Conservation (phyloP, 768 basidiomycete species). For the Mycena belliarum region DNA sequence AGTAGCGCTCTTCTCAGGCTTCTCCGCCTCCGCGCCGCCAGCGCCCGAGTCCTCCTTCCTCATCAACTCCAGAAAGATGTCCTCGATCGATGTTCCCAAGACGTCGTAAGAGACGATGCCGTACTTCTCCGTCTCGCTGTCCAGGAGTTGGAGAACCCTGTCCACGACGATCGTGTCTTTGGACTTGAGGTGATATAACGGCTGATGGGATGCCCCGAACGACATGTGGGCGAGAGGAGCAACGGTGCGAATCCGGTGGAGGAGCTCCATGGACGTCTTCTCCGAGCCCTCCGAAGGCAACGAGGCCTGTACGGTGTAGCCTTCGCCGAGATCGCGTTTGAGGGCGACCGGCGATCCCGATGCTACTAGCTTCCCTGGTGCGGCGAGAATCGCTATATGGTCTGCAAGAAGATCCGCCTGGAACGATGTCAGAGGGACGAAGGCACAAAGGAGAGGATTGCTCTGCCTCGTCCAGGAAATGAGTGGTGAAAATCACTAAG, state of each 20-base stretch:
- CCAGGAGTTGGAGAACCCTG: slow-evolving; percentile 55
- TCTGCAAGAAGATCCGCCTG: slow-evolving; percentile 73
- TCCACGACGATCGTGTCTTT: slow-evolving; percentile 58
- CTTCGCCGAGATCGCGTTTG: slow-evolving; percentile 70
- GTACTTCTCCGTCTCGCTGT: slow-evolving; percentile 40
- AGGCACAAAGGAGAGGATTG: too few species aligned
- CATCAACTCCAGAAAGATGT: slow-evolving; percentile 80
- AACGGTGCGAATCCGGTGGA: slow-evolving; percentile 42
- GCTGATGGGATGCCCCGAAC: slow-evolving; percentile 42
- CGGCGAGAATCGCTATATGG: slow-evolving; percentile 71
- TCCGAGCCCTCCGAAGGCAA: slow-evolving; percentile 38
- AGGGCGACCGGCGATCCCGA: slow-evolving; percentile 74
- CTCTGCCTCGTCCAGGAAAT: slow-evolving; percentile 40
- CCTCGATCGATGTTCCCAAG: slow-evolving; percentile 75
- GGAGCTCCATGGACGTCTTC: slow-evolving; percentile 34
- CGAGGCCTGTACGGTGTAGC: slow-evolving; percentile 63
- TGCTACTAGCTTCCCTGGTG: slow-evolving; percentile 75
- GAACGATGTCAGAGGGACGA: too few species aligned
- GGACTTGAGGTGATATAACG: slow-evolving; percentile 59
- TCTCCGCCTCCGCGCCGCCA: slow-evolving; percentile 5
- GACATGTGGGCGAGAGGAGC: slow-evolving; percentile 48
- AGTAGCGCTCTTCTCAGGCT: slow-evolving; percentile 2
- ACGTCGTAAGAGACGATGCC: slow-evolving; percentile 61
- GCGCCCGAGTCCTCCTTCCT: slow-evolving; percentile 33
- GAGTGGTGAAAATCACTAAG: slow-evolving; percentile 70